Evolutionary conservation across 169 alveolate genomes (phyloP), one percentile per base, ranked within the genome.

Genomic region (Cryptosporidium felis): DNA sequence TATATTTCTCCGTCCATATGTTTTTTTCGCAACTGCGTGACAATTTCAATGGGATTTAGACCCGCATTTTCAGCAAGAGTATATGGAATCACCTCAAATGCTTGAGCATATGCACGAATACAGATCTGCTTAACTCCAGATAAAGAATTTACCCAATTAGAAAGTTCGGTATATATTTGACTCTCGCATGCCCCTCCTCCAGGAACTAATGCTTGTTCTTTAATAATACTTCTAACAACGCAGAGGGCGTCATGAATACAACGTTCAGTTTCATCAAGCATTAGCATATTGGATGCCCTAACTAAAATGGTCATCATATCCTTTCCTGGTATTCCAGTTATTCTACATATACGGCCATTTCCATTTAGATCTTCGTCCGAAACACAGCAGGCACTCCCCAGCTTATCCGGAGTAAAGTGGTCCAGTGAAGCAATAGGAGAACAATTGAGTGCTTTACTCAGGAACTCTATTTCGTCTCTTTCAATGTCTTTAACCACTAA

Each of bases 61-160:
- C 99, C 99, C n/a, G 99, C 99, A 88, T 98, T 98, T 92, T 97
- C 99, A 5, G 99, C 99, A n/a, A 98, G 96, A 44, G 99, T 98
- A 95, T 97, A 97, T 5, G 99, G 99, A 41, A 98, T 96, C 61
- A 97, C 95, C 93, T 98, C 99, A 56, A 98, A 92, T 42, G 99
- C 99, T 80, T 98, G 99, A 12, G 99, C 99, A 91, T 92, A 98
- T 6, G 98, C 99, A 88, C 96, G 95, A 61, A 96, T 98, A 89
- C 98, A 96, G 81, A 95, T 92, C 63, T 96, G 97, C 82, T 95
- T 94, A n/a, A 95, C 97, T 41, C 99, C 99, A 62, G 93, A 91
- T 60, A 97, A 91, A 9, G 94, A 89, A 74, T 94, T 91, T 18
- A 98, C 96, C 96, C 88, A 81, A 42, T 44, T 53, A 58, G 67